These are phyloP conservation scores for Aspergillus texensis DNA, from an alignment of 2,329 filamentous ascomycete species.

Conservation along the genomic window DNA sequence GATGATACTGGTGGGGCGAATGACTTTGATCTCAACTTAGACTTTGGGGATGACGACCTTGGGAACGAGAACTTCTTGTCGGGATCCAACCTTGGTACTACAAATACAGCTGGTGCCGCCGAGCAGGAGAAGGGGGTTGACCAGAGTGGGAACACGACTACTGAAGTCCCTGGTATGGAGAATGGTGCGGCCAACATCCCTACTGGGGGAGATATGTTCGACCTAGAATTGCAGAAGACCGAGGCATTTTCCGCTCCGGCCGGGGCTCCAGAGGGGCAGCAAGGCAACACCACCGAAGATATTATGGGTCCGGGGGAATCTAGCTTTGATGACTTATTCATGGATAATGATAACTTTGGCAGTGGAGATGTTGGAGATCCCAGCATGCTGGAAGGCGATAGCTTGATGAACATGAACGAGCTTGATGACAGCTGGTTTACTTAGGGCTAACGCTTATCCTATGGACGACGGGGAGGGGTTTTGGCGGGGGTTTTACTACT, in stretches of 20 bases:
- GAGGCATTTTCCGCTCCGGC: slow-evolving; percentile 26
- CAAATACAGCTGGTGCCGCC: slow-evolving; percentile 20
- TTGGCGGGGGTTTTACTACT: background rate
- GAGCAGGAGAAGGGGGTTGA: slow-evolving; percentile 19
- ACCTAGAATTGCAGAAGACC: slow-evolving; percentile 38
- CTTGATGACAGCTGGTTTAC: slow-evolving; percentile 46
- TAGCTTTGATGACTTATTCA: slow-evolving; percentile 50
- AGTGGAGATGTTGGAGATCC: slow-evolving; percentile 34
- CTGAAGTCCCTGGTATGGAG: slow-evolving; percentile 35
- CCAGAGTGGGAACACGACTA: slow-evolving; percentile 25
- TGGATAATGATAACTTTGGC: slow-evolving; percentile 42
- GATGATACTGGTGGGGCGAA: slow-evolving; percentile 35
- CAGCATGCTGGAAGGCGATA: slow-evolving; percentile 39
- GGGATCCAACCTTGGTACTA: slow-evolving; percentile 32
- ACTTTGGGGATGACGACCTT: slow-evolving; percentile 43
- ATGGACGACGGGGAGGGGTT: background rate
- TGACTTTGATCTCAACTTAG: slow-evolving; percentile 43
- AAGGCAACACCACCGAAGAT: slow-evolving; percentile 32
- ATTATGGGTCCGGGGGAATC: slow-evolving; percentile 45
- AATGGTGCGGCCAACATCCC: slow-evolving; percentile 33
- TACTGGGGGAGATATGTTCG: slow-evolving; percentile 38
- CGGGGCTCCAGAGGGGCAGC: slow-evolving; percentile 20
- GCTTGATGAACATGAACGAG: slow-evolving; percentile 42
- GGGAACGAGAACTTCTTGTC: slow-evolving; percentile 43
- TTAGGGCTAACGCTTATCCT: slow-evolving; percentile 18